Conservation (phyloP, 768 basidiomycete species). For the Inosperma sp. region DNA sequence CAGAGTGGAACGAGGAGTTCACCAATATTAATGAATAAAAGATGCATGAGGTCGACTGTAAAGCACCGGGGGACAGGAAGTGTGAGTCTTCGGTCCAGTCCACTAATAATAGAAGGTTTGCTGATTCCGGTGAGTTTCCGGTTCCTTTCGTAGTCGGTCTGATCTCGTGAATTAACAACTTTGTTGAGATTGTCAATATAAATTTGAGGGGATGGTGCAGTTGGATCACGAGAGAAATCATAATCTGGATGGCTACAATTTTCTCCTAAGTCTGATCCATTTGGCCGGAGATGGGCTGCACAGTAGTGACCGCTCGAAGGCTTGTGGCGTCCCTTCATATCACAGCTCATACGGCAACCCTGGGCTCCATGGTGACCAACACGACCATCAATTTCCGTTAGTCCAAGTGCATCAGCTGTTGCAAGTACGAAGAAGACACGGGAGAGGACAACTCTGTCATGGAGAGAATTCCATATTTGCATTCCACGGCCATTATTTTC, state of each 20-base stretch:
- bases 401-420: constrained; percentile 33
- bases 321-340: constrained; percentile 29
- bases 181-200: constrained; percentile 13
- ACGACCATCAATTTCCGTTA: constrained; percentile 28
- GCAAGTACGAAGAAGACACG: constrained; percentile 5
- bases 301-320: constrained; percentile 29
- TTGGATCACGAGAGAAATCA: constrained; percentile 17
- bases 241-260: constrained; percentile 22
- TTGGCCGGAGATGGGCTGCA: constrained; percentile 26
- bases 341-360: constrained; percentile 34
- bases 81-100: constrained; percentile 15
- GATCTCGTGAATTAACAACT: constrained; percentile 16
- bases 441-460: constrained; percentile 14
- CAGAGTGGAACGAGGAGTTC: constrained; percentile 35
- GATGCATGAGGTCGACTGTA: constrained; percentile 42
- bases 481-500: constrained; percentile 11
- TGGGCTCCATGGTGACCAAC: constrained; percentile 33
- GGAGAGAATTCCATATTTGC: constrained; percentile 29
- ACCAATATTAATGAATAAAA: constrained; percentile 30
- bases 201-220: constrained; percentile 3
- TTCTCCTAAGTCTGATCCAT: constrained; percentile 19
- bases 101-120: constrained; percentile 21
- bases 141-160: constrained; percentile 13
- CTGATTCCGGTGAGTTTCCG: constrained; percentile 29
- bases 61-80: constrained; percentile 34